phyloP scores from a whole-genome alignment of 768 basidiomycete species.

The Phlegmacium glaucopus region DNA sequence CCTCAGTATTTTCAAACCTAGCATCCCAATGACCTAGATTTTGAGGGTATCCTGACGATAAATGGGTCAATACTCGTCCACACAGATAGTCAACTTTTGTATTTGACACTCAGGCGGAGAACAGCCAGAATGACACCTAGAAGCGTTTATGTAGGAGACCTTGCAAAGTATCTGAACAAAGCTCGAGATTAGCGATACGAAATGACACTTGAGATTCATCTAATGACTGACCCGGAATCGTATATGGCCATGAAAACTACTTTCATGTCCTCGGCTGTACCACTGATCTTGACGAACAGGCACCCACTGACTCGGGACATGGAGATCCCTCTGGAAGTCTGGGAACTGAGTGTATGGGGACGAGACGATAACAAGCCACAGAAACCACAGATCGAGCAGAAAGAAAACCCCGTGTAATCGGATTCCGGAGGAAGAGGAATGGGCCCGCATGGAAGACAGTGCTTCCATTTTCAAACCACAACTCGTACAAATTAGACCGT shows the following conservation, averaged over 20 bases:
- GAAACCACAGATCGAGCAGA: neutral
- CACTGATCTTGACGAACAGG: neutral
- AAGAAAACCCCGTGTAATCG: neutral
- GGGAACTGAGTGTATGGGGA: neutral
- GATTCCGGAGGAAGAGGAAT: no score
- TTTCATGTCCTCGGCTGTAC: neutral
- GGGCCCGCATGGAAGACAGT: neutral
- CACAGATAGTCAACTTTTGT: constrained; percentile 12
- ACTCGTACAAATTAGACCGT: neutral
- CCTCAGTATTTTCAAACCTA: neutral
- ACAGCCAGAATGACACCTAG: constrained; percentile 8
- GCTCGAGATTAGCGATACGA: neutral
- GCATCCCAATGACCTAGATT: constrained; percentile 10
- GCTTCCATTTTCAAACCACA: neutral
- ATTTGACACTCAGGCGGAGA: constrained; percentile 8
- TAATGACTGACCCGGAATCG: constrained; percentile 15
- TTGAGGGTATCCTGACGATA: constrained; percentile 5
- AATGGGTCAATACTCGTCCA: constrained; percentile 12
- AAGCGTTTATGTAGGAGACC: constrained; percentile 4
- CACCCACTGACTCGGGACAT: neutral
- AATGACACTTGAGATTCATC: neutral
- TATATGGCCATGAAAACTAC: constrained; percentile 18
- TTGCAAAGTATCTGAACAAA: constrained; percentile 15
- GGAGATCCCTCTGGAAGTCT: neutral
- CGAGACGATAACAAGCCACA: neutral